Conservation (phyloP, 2,329 filamentous ascomycete species). For the Aspergillus floridensis region DNA sequence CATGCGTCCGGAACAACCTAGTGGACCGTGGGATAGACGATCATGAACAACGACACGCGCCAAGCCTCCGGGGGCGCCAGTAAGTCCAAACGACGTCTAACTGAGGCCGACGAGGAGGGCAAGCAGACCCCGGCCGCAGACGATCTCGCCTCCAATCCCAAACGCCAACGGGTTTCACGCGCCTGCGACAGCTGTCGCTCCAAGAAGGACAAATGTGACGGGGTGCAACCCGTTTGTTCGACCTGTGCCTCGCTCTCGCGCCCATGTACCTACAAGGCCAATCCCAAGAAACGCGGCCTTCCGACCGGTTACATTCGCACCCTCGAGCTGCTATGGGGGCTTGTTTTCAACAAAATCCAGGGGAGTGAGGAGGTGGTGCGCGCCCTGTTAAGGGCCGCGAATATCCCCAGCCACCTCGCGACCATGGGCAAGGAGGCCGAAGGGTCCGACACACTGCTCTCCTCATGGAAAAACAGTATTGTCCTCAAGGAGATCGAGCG, state of each 20-base stretch:
- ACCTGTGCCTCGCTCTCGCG: constrained; percentile 64
- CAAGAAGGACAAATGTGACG: constrained; percentile 71
- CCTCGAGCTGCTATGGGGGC: constrained; percentile 66
- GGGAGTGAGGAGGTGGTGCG: constrained; percentile 60
- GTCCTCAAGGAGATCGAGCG: constrained; percentile 63
- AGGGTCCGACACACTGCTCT: constrained; percentile 58
- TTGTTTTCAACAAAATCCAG: constrained; percentile 62
- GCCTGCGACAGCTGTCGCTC: constrained; percentile 68
- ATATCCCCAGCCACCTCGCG: constrained; percentile 37
- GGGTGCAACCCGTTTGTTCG: constrained; percentile 63
- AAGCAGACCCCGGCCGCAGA: constrained; percentile 26
- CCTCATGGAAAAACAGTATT: constrained; percentile 61
- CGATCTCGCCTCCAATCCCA: constrained; percentile 40
- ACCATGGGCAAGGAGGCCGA: constrained; percentile 40
- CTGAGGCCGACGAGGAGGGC: constrained; percentile 30
- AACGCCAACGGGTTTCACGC: constrained; percentile 64
- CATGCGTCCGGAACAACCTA: constrained; percentile 26
- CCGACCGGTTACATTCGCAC: constrained; percentile 78
- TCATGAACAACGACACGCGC: constrained; percentile 34
- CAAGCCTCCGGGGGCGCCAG: constrained; percentile 29
- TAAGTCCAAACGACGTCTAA: constrained; percentile 32
- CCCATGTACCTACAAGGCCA: constrained; percentile 68
- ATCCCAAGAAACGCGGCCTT: constrained; percentile 72
- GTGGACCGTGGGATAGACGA: constrained; percentile 27
- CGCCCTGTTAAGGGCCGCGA: constrained; percentile 51